Conservation (phyloP, 169 alveolate genomes). For the Eimeria nieschulzi region DNA sequence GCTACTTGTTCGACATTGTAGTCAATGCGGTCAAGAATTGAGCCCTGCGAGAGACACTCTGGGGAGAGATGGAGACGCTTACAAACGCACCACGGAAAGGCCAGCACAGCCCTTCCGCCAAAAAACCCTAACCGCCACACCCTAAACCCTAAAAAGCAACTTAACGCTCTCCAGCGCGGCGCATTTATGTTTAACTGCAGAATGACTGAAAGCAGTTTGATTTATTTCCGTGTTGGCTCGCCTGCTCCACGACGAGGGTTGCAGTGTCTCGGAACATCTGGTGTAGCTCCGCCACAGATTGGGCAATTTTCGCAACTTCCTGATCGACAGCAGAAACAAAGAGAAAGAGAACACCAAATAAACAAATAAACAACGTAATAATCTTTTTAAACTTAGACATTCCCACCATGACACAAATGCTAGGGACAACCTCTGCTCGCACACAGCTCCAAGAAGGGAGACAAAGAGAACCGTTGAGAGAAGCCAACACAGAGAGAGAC, state of each 20-base stretch:
- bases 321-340: slow-evolving; percentile 1
- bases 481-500: too few species aligned
- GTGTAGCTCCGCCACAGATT: slow-evolving; percentile 74
- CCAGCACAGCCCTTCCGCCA: too few species aligned
- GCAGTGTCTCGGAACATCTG: slow-evolving; percentile 75
- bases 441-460: neutral
- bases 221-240: neutral
- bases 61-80: neutral
- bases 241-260: slow-evolving; percentile 76
- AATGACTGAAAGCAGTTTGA: too few species aligned
- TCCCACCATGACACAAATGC: too few species aligned
- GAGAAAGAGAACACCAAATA: too few species aligned
- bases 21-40: slow-evolving; percentile 78
- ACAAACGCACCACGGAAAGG: neutral
- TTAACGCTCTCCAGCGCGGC: too few species aligned
- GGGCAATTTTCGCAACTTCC: slow-evolving; percentile 75
- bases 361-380: too few species aligned
- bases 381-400: too few species aligned
- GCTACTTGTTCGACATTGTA: slow-evolving; percentile 77
- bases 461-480: neutral
- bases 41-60: slow-evolving; percentile 54
- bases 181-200: too few species aligned
- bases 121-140: too few species aligned
- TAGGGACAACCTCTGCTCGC: too few species aligned
- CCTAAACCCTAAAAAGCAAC: too few species aligned